Base-by-base conservation (phyloP, 2,329 filamentous ascomycete species). In the Phyllosticta ampelicida region DNA sequence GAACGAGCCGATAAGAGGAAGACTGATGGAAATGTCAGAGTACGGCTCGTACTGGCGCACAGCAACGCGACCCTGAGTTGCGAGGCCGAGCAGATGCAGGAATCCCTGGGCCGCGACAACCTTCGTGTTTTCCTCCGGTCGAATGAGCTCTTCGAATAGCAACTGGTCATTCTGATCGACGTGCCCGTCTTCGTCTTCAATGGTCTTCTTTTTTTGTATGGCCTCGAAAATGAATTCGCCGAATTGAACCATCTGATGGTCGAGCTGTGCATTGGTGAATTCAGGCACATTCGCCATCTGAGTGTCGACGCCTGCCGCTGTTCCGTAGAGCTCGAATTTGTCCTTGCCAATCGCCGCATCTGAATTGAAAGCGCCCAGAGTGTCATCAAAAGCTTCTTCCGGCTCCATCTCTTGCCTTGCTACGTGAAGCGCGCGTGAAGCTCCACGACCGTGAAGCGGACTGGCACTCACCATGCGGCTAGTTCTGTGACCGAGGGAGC, bases 121-220 rank as follows among this genome's bases (percentile, higher is more conserved):
- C 36, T 76, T 78, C 49, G 69, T 75, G 28, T 80, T 82, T 49
- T 76, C 71, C 9, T 67, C 66, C 0, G 83, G 79, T n/a, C 81
- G 77, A 51, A 94, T 81, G 9, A 96, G 73, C 53, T 83, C 75
- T 51, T 86, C 82, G 66, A 96, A 95, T 0, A 78, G 74, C 49
- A 94, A 75, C 71, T 67, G 65, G 4, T 70, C 67, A n/a, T 44
- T 6, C 36, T 26, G n/a, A 11, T 21, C 49, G 21, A 51, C 19
- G 21, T 50, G 9, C 9, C 56, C 51, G 8, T 48, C 16, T 16
- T 55, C 53, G 5, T n/a, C 21, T 1, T 30, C 51, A 21, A 64
- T 29, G 5, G 53, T 48, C n/a, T 71, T 68, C 13, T 60, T 61
- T 16, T 71, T 48, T 49, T 65, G 63, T 18, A 65, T 55, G 6